Evolutionary conservation across 1,284 basidiomycete genomes (phyloP).

Genomic region (Vanrija sp.): DNA sequence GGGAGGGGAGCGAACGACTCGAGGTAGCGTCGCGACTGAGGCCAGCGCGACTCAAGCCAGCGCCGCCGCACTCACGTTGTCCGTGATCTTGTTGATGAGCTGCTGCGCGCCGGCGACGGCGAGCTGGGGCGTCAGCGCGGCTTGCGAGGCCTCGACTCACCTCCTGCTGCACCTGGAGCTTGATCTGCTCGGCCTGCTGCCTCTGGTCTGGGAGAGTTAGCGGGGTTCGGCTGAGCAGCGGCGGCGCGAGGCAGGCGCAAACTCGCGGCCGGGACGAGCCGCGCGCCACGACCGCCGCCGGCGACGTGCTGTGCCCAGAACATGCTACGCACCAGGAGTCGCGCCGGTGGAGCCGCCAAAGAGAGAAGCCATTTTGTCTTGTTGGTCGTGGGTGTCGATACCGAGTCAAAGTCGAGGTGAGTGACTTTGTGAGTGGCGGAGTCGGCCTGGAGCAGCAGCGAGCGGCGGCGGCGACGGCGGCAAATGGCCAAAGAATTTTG

Average conservation of each 20-base stretch:
- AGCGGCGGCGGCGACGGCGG: not conserved
- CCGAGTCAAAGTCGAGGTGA: not conserved
- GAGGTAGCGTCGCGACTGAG: not conserved
- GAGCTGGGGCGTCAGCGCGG: conserved; percentile 22
- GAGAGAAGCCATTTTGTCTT: conserved; percentile 5
- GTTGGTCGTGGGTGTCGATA: not conserved
- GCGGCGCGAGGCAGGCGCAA: not conserved
- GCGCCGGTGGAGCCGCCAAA: conserved; percentile 6
- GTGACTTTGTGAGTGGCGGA: not conserved
- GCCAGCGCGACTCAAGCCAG: not conserved
- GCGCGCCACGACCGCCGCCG: no score
- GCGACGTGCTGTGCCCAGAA: no score
- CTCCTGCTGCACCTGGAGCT: conserved; percentile 48
- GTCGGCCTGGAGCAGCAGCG: not conserved
- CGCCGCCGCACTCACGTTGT: conserved; percentile 46
- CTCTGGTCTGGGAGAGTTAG: conserved; percentile 35
- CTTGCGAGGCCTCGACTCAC: conserved; percentile 10
- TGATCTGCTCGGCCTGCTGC: conserved; percentile 48
- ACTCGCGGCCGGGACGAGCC: no score
- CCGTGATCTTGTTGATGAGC: conserved; percentile 51
- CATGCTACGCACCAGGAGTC: conserved; percentile 3
- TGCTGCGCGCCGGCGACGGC: conserved; percentile 49
- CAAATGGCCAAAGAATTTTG: conserved; percentile 6
- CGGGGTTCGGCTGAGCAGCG: not conserved
- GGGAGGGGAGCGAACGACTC: not conserved